A percentile compares a stretch with the other conserved stretches of the same genome.
Conservation (phyloP, 306 rosid genomes). For the Morella rubra region DNA sequence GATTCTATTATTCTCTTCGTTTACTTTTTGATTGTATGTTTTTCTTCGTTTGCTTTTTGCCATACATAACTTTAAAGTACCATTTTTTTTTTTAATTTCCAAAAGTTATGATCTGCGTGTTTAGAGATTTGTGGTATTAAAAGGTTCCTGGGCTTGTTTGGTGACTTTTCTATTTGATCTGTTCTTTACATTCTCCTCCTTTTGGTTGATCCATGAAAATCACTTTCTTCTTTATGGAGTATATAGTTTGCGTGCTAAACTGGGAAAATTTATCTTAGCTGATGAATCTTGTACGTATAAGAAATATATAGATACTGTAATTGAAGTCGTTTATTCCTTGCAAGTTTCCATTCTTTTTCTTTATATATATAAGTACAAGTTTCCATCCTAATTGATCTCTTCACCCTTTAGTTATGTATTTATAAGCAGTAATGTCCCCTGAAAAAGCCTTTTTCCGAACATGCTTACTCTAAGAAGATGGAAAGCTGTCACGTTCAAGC, state of each 20-base stretch:
- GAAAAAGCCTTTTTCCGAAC: too few species aligned
- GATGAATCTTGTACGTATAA: not conserved
- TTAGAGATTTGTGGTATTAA: not conserved
- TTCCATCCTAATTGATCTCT: too few species aligned
- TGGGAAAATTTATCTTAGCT: not conserved
- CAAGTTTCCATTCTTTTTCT: too few species aligned
- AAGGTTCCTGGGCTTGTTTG: slow-evolving; percentile 12
- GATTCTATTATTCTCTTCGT: not conserved
- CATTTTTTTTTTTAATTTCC: not conserved
- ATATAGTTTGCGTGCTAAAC: not conserved
- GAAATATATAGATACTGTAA: too few species aligned
- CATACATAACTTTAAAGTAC: not conserved
- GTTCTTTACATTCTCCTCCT: not conserved
- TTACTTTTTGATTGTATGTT: not conserved
- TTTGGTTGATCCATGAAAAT: slow-evolving; percentile 1
- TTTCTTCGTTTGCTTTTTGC: not conserved
- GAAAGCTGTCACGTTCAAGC: too few species aligned
- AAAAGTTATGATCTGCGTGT: slow-evolving; percentile 20
- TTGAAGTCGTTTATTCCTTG: too few species aligned
- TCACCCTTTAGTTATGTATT: too few species aligned
- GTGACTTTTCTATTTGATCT: slow-evolving; percentile 1
- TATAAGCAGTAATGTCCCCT: too few species aligned
- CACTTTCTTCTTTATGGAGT: not conserved
- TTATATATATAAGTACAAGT: too few species aligned
- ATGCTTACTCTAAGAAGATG: too few species aligned